These are phyloP conservation scores for Silene coronaria DNA, from an alignment of 179 eudicot genomes.

Conservation along the genomic window DNA sequence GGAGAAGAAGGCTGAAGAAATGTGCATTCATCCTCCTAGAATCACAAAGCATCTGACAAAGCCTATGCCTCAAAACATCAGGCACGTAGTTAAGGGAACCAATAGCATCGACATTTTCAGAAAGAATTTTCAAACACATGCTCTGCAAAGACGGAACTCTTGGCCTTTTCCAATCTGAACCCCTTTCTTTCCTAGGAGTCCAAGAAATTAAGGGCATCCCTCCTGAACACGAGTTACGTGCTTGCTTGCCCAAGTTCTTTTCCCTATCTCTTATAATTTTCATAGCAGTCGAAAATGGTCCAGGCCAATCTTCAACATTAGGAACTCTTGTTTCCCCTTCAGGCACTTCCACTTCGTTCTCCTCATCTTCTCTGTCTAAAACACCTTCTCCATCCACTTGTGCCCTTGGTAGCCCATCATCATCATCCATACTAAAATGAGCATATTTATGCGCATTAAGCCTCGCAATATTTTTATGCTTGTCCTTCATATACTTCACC, in stretches of 20 bases:
- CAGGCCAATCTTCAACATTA: conserved; percentile 73
- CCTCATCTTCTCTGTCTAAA: conserved; percentile 14
- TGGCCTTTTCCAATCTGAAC: conserved; percentile 14
- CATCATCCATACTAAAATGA: conserved; percentile 30
- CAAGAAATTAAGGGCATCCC: conserved; percentile 41
- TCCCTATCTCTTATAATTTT: conserved; percentile 67
- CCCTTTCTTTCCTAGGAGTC: conserved; percentile 43
- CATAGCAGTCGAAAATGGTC: conserved; percentile 87
- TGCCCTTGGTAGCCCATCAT: conserved; percentile 6
- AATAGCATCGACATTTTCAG: conserved; percentile 64
- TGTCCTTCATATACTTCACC: conserved; percentile 23
- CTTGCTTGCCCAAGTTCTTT: conserved; percentile 26
- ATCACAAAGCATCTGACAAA: conserved; percentile 59
- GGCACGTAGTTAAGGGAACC: conserved; percentile 65
- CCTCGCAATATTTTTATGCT: conserved; percentile 41
- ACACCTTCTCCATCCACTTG: neutral
- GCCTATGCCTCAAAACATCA: conserved; percentile 63
- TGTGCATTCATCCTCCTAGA: conserved; percentile 55
- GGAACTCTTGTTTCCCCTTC: neutral
- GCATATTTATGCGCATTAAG: conserved; percentile 56
- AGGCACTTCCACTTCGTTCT: conserved; percentile 19
- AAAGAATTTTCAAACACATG: conserved; percentile 46
- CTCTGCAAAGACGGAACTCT: conserved; percentile 46
- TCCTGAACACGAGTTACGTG: conserved; percentile 10
- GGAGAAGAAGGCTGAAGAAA: conserved; percentile 58